Evolutionary conservation across 2,329 filamentous ascomycete species (phyloP), one percentile per base, ranked within the genome.

Genomic region (Neofusicoccum parvum): DNA sequence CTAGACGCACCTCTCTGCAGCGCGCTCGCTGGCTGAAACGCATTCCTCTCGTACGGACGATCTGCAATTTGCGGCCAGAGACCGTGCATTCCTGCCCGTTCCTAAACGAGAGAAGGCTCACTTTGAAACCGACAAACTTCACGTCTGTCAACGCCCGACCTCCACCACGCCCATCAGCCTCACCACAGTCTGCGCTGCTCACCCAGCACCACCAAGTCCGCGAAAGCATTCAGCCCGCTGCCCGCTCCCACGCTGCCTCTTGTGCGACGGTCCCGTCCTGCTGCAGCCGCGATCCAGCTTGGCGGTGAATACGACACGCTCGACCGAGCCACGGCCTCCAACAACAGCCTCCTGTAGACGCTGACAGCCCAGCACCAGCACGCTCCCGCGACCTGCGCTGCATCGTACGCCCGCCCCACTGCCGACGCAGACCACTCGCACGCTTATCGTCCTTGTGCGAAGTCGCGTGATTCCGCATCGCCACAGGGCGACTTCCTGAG

Each of bases 401-500:
- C 67, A 66, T 69, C 71, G 72, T 68, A 73, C 75, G 56, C 70
- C 68, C 70, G 65, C 69, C 72, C 70, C 69, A 69, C 71, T 68
- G 62, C 72, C 70, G 65, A 71, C 64, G 65, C 67, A 68, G 63
- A 70, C 69, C 39, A 69, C 68, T 68, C 68, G 69, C 64, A 65
- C 70, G 66, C 66, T 65, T 66, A 66, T 69, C 68, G 72, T 67
- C 67, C 66, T 70, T 70, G 70, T 68, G 66, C 62, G 67, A 65
- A 72, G 73, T 76, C 75, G 73, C 73, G 73, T 74, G 71, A 71
- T 73, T 73, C 70, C 71, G 49, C 69, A 69, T 67, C 72, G 71
- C 74, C 72, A 72, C 69, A 67, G 71, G 71, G 72, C 73, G 70
- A 71, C 71, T 72, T 75, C 74, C 72, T 75, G 74, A 76, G 74